Evolutionary conservation across 129 eudicot species (phyloP).

Genomic region (Flaveria bidentis): DNA sequence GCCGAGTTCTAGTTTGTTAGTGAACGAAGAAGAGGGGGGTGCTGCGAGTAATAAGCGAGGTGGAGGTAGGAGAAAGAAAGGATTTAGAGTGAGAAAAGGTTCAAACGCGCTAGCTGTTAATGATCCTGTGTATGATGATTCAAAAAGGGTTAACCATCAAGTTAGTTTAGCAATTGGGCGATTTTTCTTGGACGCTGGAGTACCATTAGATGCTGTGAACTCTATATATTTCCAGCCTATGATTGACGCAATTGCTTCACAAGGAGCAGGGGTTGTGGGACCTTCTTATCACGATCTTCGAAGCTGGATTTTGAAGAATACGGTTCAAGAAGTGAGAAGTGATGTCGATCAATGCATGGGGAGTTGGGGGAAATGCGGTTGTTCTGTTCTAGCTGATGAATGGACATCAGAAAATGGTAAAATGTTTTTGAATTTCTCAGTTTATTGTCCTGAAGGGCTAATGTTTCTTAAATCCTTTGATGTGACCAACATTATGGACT

Average conservation of each 20-base stretch:
- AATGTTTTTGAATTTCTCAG: slow-evolving; percentile 56
- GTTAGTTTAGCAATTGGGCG: slow-evolving; percentile 77
- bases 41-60: slow-evolving; percentile 32
- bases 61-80: slow-evolving; percentile 65
- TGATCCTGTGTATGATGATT: slow-evolving; percentile 31
- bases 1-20: slow-evolving; percentile 33
- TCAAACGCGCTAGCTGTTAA: slow-evolving; percentile 25
- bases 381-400: slow-evolving; percentile 84
- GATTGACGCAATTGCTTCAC: slow-evolving; percentile 78
- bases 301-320: slow-evolving; percentile 64
- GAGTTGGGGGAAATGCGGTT: slow-evolving; percentile 74
- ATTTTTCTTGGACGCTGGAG: slow-evolving; percentile 73
- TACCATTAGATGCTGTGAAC: slow-evolving; percentile 74
- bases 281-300: slow-evolving; percentile 81
- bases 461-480: slow-evolving; percentile 80
- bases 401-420: slow-evolving; percentile 59
- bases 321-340: slow-evolving; percentile 68
- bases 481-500: slow-evolving; percentile 47
- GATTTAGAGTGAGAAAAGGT: slow-evolving; percentile 50
- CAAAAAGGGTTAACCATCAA: slow-evolving; percentile 50
- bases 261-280: slow-evolving; percentile 52
- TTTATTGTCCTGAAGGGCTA: slow-evolving; percentile 74
- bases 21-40: slow-evolving; percentile 44
- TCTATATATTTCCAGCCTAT: slow-evolving; percentile 84
- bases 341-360: slow-evolving; percentile 58